Conservation (phyloP, 768 basidiomycete species). For the Boletus huronensis region DNA sequence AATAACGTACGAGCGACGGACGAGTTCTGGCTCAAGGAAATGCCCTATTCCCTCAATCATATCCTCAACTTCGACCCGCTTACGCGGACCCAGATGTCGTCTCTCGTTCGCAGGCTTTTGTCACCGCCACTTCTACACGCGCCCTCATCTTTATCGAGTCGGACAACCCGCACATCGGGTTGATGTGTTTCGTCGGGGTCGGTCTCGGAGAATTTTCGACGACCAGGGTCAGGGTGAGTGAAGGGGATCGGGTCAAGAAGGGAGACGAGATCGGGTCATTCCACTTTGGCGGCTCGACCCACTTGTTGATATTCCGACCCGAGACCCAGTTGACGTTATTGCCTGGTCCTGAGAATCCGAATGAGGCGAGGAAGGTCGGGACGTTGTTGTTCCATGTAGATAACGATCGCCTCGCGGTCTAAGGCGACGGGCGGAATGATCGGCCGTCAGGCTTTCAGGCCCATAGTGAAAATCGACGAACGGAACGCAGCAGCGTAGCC, state of each 20-base stretch:
- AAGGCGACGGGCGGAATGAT: neutral
- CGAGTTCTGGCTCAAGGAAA: slow-evolving; percentile 58
- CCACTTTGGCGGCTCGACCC: slow-evolving; percentile 60
- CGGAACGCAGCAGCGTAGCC: no score
- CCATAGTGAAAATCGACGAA: no score
- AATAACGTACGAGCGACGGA: slow-evolving; percentile 36
- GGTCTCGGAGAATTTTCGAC: slow-evolving; percentile 66
- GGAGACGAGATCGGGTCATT: slow-evolving; percentile 61
- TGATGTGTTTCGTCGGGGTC: slow-evolving; percentile 57
- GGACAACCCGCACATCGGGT: slow-evolving; percentile 49
- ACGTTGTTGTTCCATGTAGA: slow-evolving; percentile 21
- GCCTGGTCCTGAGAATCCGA: slow-evolving; percentile 4
- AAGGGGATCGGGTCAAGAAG: slow-evolving; percentile 42
- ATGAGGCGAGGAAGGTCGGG: slow-evolving; percentile 12
- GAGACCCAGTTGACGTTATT: slow-evolving; percentile 20
- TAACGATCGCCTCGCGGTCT: neutral
- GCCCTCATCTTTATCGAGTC: slow-evolving; percentile 57
- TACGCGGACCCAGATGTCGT: slow-evolving; percentile 27
- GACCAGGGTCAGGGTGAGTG: slow-evolving; percentile 47
- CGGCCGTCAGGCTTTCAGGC: neutral
- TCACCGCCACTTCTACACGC: slow-evolving; percentile 50
- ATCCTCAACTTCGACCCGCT: slow-evolving; percentile 46
- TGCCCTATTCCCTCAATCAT: slow-evolving; percentile 54
- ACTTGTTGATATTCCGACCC: slow-evolving; percentile 44
- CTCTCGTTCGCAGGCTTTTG: slow-evolving; percentile 25